Base-by-base conservation (phyloP, 2,329 filamentous ascomycete species). In the Davidsoniella eucalypti region DNA sequence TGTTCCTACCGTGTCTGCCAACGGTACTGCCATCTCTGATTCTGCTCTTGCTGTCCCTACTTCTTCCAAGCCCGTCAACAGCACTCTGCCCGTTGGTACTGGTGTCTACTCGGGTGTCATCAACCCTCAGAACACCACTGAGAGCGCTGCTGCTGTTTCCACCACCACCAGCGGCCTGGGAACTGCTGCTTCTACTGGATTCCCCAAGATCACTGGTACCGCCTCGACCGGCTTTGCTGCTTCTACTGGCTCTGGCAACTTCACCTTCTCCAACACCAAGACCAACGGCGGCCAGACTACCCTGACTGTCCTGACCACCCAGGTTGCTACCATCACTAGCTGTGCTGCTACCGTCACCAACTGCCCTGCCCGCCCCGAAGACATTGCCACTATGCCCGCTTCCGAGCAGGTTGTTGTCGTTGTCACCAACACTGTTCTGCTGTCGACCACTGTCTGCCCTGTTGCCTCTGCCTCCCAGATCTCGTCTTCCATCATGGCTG, bases 301-400 rank as follows among this genome's bases (percentile, higher is more conserved):
- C 37, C 55, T 68, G 53, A 68, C 72, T 56, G 66, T 77, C 64
- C 68, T 70, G 66, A 64, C 68, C 60, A 77, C 73, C 52, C 64
- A 73, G 60, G 63, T 75, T 56, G 65, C 71, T 54, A 78, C 75
- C 62, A 67, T 78, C 63, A 77, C 69, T 58, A 75, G 71, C 52
- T 78, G 75, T 61, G 71, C 67, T 55, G 65, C 75, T 51, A 72
- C 69, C 51, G 68, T 76, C 60, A 75, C 73, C 62, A 65, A 76
- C 74, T 79, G 75, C 64, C 66, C 67, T 50, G 61, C 62, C 54
- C 54, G 54, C 23, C 46, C 51, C 49, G 59, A 62, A 18, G 63
- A 57, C 47, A 57, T 64, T 47, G 61, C 61, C 47, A 57, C 59
- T 53, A 58, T 68, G 44, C 63, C 66, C 52, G 61, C 62, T 55